phyloP scores from a whole-genome alignment of 192 early-diverging fungal species.

The Coemansia sp. region DNA sequence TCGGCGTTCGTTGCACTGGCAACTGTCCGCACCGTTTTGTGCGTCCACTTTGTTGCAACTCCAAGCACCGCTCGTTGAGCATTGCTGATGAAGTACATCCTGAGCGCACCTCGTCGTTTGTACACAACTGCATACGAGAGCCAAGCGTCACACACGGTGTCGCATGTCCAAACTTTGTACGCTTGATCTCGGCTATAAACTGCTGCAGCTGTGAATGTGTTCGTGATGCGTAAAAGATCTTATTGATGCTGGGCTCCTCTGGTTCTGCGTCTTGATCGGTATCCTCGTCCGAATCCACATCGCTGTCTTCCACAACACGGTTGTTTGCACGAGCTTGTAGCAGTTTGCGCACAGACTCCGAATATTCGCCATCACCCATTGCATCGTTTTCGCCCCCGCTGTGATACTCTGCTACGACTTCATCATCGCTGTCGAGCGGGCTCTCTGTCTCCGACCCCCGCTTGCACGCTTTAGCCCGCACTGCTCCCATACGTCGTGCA shows the following conservation, averaged over 20 bases:
- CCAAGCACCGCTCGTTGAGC: conserved; percentile 83
- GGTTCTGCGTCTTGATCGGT: conserved; percentile 38
- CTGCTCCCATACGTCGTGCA: conserved; percentile 9
- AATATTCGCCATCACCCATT: conserved; percentile 55
- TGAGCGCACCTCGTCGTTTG: conserved; percentile 64
- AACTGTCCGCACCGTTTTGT: conserved; percentile 54
- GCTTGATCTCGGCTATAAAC: conserved; percentile 81
- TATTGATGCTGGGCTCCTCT: conserved; percentile 45
- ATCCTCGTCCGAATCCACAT: conserved; percentile 19
- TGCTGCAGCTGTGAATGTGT: conserved; percentile 93
- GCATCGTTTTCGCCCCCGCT: conserved; percentile 54
- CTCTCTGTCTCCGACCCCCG: neutral
- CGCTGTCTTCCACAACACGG: conserved; percentile 16
- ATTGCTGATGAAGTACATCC: conserved; percentile 8
- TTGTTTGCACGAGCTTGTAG: conserved; percentile 43
- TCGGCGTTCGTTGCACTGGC: conserved; percentile 50
- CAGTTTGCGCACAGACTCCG: conserved; percentile 59
- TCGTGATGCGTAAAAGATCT: conserved; percentile 69
- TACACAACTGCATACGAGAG: conserved; percentile 81
- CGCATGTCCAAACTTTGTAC: conserved; percentile 63
- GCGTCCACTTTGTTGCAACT: conserved; percentile 62
- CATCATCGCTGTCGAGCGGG: neutral
- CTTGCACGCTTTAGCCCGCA: neutral
- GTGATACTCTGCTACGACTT: conserved; percentile 14
- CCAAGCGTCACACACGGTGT: conserved; percentile 72